phyloP scores from a whole-genome alignment of 108 stramenopile genomes.

The Hondaea fermentalgiana region DNA sequence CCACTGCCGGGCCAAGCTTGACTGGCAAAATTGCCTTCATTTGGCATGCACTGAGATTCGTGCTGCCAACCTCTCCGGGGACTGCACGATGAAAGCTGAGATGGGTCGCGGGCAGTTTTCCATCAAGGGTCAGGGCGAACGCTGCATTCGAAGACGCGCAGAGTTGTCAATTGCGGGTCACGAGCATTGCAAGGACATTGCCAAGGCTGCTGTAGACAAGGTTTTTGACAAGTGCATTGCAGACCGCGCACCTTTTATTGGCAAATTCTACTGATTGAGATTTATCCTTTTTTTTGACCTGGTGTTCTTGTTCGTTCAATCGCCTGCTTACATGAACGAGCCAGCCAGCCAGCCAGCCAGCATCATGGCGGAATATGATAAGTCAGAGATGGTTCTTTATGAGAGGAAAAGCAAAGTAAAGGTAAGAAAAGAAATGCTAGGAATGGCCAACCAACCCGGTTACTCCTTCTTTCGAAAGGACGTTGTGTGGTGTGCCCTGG shows the following conservation, averaged over 20 bases:
- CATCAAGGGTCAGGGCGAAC: conserved; percentile 10
- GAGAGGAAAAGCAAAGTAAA: too few species aligned
- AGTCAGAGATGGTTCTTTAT: too few species aligned
- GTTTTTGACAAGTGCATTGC: not conserved
- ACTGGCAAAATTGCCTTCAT: conserved; percentile 64
- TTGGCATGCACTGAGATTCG: conserved; percentile 82
- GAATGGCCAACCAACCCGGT: not conserved
- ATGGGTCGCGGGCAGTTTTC: conserved; percentile 42
- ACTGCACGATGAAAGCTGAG: conserved; percentile 64
- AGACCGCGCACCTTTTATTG: conserved; percentile 4
- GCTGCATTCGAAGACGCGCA: not conserved
- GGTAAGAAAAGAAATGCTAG: not conserved
- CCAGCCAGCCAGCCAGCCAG: too few species aligned
- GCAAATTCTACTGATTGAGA: not conserved
- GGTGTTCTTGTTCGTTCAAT: not conserved
- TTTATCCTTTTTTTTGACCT: not conserved
- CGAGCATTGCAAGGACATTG: conserved; percentile 11
- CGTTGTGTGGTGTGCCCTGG: too few species aligned
- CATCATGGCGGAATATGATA: too few species aligned
- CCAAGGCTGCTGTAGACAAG: not conserved
- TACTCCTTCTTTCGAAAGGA: too few species aligned
- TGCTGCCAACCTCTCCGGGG: conserved; percentile 75
- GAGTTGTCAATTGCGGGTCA: not conserved
- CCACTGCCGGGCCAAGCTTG: conserved; percentile 58
- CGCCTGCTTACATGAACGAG: too few species aligned